Evolutionary conservation across 2,329 filamentous ascomycete species (phyloP).

Genomic region (Lecanosticta acicola): DNA sequence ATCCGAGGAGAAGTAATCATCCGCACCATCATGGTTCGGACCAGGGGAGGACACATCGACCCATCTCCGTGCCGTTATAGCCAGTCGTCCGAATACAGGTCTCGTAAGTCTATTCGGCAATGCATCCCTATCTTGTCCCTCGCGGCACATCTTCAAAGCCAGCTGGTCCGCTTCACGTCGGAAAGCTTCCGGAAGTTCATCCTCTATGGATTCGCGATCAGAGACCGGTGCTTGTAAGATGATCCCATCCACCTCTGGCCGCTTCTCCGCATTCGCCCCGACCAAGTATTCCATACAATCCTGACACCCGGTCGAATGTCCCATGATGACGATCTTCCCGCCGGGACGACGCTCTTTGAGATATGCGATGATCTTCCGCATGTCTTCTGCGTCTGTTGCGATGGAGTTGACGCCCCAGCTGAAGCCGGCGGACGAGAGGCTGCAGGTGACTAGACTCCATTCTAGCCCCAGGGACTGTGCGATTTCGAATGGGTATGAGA

Average conservation of each 20-base stretch:
- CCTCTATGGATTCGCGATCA: slow-evolving; percentile 61
- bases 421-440: slow-evolving; percentile 45
- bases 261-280: slow-evolving; percentile 28
- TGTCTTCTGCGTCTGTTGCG: slow-evolving; percentile 49
- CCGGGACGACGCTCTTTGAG: slow-evolving; percentile 39
- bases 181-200: slow-evolving; percentile 40
- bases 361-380: slow-evolving; percentile 49
- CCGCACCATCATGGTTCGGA: slow-evolving; percentile 58
- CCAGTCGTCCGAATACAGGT: slow-evolving; percentile 31
- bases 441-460: slow-evolving; percentile 47
- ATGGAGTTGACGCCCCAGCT: slow-evolving; percentile 53
- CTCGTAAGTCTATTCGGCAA: slow-evolving; percentile 41
- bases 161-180: slow-evolving; percentile 38
- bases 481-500: slow-evolving; percentile 52
- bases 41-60: slow-evolving; percentile 53
- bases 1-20: slow-evolving; percentile 85
- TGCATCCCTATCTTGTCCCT: slow-evolving; percentile 45
- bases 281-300: slow-evolving; percentile 60
- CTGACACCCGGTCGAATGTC: slow-evolving; percentile 64
- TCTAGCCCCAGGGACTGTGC: slow-evolving; percentile 43
- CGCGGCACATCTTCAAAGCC: slow-evolving; percentile 47
- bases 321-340: slow-evolving; percentile 60
- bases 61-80: slow-evolving; percentile 54
- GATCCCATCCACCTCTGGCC: slow-evolving; percentile 61
- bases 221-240: slow-evolving; percentile 77